Conservation (phyloP, 768 basidiomycete genomes). For the Tricholoma flavovirens region DNA sequence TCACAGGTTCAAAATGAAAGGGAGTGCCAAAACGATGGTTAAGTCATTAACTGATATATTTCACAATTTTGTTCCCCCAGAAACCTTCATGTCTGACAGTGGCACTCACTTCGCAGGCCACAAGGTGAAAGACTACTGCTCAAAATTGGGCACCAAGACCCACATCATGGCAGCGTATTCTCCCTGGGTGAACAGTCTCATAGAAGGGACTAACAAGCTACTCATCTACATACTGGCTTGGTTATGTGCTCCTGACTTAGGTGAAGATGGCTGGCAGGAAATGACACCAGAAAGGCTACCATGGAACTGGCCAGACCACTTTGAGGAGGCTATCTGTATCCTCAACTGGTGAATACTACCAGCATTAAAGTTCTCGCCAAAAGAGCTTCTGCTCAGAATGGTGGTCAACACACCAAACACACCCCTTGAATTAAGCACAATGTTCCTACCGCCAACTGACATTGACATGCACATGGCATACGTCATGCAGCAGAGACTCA, state of each 20-base stretch:
- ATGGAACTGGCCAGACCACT: constrained; percentile 24
- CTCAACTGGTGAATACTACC: constrained; percentile 24
- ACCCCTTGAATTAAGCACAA: constrained; percentile 2
- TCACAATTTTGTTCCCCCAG: constrained; percentile 8
- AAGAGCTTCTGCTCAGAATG: constrained; percentile 27
- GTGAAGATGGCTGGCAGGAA: constrained; percentile 9
- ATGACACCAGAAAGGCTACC: constrained; percentile 19
- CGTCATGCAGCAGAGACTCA: constrained; percentile 22
- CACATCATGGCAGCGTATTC: background rate
- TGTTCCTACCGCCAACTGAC: constrained; percentile 1
- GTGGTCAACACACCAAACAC: constrained; percentile 24
- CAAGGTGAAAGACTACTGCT: constrained; percentile 25
- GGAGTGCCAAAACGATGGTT: background rate
- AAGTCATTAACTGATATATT: constrained; percentile 8
- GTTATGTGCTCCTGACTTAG: too few relatives aligned
- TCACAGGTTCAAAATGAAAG: constrained; percentile 18
- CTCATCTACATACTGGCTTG: constrained; percentile 22
- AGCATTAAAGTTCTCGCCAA: constrained; percentile 18
- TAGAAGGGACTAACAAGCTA: constrained; percentile 25
- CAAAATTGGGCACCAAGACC: constrained; percentile 8
- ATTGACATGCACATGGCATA: constrained; percentile 19
- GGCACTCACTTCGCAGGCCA: too few relatives aligned
- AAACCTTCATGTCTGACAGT: constrained; percentile 29
- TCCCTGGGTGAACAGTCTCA: too few relatives aligned
- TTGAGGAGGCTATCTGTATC: too few relatives aligned